phyloP scores from a whole-genome alignment of 257 asterid genomes.

The Nicotiana paniculata region DNA sequence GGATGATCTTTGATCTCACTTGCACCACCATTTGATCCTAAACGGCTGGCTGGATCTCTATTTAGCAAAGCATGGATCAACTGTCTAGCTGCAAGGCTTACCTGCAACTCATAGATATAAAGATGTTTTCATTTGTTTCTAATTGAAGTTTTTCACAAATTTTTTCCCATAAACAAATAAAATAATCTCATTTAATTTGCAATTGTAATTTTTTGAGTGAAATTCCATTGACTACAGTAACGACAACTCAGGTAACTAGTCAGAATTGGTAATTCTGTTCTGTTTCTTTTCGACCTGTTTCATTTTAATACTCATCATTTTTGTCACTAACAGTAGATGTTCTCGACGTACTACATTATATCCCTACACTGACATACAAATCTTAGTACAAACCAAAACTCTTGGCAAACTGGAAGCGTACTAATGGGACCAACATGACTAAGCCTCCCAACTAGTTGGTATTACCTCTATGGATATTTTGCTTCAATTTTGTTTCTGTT shows the following conservation, averaged over 20 bases:
- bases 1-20: constrained; percentile 83
- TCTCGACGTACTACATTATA: neutral
- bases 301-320: neutral
- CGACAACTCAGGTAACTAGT: neutral
- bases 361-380: neutral
- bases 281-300: neutral
- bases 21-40: constrained; percentile 90
- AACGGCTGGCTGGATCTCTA: constrained; percentile 75
- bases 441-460: no score
- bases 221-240: neutral
- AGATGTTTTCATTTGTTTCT: neutral
- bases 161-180: neutral
- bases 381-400: neutral
- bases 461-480: no score
- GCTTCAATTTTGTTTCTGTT: no score
- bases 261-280: neutral
- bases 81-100: constrained; percentile 71
- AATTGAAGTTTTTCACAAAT: neutral
- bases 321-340: neutral
- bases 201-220: neutral
- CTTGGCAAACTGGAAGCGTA: neutral
- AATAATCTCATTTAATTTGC: neutral
- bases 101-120: constrained; percentile 37
- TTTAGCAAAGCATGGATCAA: constrained; percentile 63
- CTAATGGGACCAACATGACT: neutral